Evolutionary conservation across 441 rosid genomes (phyloP).

Genomic region (Corymbia calophylla): DNA sequence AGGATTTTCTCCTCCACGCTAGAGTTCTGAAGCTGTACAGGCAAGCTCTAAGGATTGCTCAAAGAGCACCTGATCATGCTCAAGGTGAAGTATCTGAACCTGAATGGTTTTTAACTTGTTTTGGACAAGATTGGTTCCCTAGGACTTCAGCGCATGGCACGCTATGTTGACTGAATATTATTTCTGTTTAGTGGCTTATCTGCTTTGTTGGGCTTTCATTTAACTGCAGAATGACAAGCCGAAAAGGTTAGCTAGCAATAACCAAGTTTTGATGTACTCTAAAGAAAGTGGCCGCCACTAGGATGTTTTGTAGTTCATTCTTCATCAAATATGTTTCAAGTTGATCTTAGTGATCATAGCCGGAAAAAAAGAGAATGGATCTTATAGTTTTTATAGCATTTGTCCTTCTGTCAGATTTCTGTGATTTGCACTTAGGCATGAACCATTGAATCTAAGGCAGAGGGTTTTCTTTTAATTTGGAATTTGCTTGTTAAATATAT

Average conservation of each 20-base stretch:
- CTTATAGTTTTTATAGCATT: background rate
- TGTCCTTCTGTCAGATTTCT: background rate
- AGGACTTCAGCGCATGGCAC: background rate
- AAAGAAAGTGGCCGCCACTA: background rate
- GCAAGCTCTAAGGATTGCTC: conserved; percentile 60
- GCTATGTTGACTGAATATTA: background rate
- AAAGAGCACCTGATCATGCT: conserved; percentile 59
- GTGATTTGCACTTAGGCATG: background rate
- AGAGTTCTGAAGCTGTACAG: conserved; percentile 79
- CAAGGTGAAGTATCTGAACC: conserved; percentile 33
- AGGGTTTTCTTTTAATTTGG: background rate
- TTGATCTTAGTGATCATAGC: background rate
- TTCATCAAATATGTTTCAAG: background rate
- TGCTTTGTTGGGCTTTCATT: background rate
- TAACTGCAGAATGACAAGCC: background rate
- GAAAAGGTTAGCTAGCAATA: background rate
- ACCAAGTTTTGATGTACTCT: background rate
- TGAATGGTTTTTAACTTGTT: background rate
- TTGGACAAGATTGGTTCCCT: background rate
- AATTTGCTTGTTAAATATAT: background rate
- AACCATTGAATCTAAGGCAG: background rate
- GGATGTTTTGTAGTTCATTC: background rate
- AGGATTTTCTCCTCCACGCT: conserved; percentile 75
- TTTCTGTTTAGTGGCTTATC: background rate
- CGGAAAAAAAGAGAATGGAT: background rate